A percentile compares a stretch with the other conserved stretches of the same genome.
Conservation (phyloP, 2,329 filamentous ascomycete species). For the Pseudocercospora crystallina region DNA sequence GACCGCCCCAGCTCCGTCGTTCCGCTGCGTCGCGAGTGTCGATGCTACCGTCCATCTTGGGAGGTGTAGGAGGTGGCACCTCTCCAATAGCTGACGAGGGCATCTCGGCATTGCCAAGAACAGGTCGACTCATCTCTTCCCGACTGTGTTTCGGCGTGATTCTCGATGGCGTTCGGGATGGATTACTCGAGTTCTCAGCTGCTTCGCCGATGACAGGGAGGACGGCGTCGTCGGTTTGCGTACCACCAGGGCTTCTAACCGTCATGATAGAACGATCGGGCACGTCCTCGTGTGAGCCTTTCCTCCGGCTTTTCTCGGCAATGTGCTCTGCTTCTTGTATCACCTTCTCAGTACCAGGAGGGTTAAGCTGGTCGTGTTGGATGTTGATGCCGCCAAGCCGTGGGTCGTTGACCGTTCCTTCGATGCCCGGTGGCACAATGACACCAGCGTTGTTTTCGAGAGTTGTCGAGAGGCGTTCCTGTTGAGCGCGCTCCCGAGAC, state of each 20-base stretch:
- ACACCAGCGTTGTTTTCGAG: constrained; percentile 21
- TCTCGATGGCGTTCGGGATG: constrained; percentile 24
- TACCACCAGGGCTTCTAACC: constrained; percentile 57
- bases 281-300: constrained; percentile 55
- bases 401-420: constrained; percentile 37
- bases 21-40: constrained; percentile 21
- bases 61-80: constrained; percentile 34
- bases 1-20: constrained; percentile 27
- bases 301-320: constrained; percentile 57
- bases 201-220: constrained; percentile 88
- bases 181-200: constrained; percentile 69
- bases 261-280: constrained; percentile 63
- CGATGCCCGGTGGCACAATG: constrained; percentile 23
- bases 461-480: constrained; percentile 37
- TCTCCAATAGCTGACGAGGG: constrained; percentile 28
- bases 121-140: constrained; percentile 21
- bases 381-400: constrained; percentile 40
- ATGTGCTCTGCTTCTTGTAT: constrained; percentile 62
- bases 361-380: constrained; percentile 28
- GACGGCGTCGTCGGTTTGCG: constrained; percentile 57
- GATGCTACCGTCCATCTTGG: constrained; percentile 29
- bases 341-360: constrained; percentile 52
- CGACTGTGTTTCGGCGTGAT: constrained; percentile 26
- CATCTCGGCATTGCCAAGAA: constrained; percentile 30
- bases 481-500: constrained; percentile 78